Evolutionary conservation across 805 yeast genomes (phyloP).

Genomic region (Zygoascus biomembranicola): DNA sequence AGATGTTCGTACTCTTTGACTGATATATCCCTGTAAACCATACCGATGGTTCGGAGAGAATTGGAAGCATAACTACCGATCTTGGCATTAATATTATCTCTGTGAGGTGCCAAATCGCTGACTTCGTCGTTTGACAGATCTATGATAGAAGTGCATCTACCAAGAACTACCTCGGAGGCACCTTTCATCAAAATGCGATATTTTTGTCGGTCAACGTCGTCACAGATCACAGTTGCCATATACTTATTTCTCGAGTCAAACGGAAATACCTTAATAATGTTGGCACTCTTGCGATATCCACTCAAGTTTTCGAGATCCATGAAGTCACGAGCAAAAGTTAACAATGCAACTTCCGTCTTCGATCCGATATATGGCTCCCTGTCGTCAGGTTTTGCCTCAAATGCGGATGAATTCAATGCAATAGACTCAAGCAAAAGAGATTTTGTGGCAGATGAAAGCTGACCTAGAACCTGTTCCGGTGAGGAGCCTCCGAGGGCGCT

Average conservation of each 20-base stretch:
- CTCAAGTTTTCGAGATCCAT: conserved; percentile 43
- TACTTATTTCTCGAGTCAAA: conserved; percentile 91
- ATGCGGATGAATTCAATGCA: conserved; percentile 79
- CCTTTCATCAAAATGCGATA: conserved; percentile 76
- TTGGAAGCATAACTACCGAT: conserved; percentile 55
- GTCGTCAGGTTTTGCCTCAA: conserved; percentile 40
- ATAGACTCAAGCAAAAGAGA: conserved; percentile 46
- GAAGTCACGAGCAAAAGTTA: conserved; percentile 54
- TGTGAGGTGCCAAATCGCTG: conserved; percentile 1
- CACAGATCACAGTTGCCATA: conserved; percentile 68
- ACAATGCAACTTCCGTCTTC: conserved; percentile 87
- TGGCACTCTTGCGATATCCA: conserved; percentile 34
- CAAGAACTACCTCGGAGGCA: conserved; percentile 82
- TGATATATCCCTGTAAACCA: conserved; percentile 67
- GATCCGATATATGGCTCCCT: conserved; percentile 74
- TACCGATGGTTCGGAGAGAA: conserved; percentile 83
- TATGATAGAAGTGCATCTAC: conserved; percentile 40
- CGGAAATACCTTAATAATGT: conserved; percentile 67
- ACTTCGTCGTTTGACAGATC: conserved; percentile 6
- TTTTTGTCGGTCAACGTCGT: conserved; percentile 14
- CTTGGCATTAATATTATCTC: conserved; percentile 21
- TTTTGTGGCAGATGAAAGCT: background rate
- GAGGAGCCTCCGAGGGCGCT: conserved; percentile 11
- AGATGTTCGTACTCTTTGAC: background rate
- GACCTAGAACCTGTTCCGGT: background rate